These are phyloP conservation scores for Aspergillus ochraceoroseus DNA, from an alignment of 2,329 filamentous ascomycete species.

Conservation along the genomic window DNA sequence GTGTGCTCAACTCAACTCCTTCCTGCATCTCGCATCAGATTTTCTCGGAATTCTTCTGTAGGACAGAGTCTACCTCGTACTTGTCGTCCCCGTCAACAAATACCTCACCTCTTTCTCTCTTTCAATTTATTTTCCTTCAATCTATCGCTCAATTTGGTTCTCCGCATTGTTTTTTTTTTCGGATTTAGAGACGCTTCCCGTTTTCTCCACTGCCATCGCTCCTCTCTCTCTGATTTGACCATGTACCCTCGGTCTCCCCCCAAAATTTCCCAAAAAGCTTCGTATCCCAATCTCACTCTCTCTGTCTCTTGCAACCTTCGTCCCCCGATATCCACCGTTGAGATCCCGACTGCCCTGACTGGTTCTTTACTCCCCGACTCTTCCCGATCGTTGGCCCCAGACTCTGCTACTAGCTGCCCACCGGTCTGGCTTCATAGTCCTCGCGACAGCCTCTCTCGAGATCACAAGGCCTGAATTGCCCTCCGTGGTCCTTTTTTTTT, in stretches of 20 bases:
- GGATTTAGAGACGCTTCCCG: constrained; percentile 22
- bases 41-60: no score
- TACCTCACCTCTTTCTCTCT: constrained; percentile 9
- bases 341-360: constrained; percentile 22
- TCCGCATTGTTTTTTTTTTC: constrained; percentile 20
- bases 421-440: constrained; percentile 18
- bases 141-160: no score
- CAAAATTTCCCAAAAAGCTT: constrained; percentile 23
- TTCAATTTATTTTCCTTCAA: no score
- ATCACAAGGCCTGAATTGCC: constrained; percentile 14
- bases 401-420: constrained; percentile 9
- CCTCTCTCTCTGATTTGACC: constrained; percentile 10
- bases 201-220: constrained; percentile 19
- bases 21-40: no score
- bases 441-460: constrained; percentile 21
- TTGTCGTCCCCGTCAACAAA: no score
- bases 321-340: constrained; percentile 23
- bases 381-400: constrained; percentile 23
- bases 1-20: no score
- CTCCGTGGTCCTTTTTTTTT: not conserved
- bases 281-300: no score
- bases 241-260: no score
- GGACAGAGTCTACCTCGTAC: no score
- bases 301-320: no score
- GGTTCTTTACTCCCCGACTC: constrained; percentile 22